Evolutionary conservation across 1,284 basidiomycete genomes (phyloP).

Genomic region (Trichosporon ovoides): DNA sequence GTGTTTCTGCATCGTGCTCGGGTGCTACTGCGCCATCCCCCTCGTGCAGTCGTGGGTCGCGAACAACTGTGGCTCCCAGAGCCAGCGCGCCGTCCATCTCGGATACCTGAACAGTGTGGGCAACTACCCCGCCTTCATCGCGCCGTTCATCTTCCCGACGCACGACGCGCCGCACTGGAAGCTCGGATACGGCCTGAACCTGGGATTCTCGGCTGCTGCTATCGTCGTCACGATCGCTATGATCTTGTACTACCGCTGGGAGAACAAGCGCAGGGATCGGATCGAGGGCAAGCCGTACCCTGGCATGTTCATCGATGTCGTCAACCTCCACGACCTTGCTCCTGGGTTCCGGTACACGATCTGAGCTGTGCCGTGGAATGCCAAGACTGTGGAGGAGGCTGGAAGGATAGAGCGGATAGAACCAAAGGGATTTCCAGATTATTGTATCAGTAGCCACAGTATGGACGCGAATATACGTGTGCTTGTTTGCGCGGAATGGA

Average conservation of each 20-base stretch:
- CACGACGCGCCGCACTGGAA: not conserved
- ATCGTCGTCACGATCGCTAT: not conserved
- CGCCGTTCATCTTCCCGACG: conserved; percentile 1
- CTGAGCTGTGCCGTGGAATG: too few relatives aligned
- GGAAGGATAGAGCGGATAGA: too few relatives aligned
- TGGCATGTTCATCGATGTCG: not conserved
- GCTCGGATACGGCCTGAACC: conserved; percentile 1
- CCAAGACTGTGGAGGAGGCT: too few relatives aligned
- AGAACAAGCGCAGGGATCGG: not conserved
- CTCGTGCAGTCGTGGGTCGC: conserved; percentile 3
- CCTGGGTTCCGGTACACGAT: conserved; percentile 1
- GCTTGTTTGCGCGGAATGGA: too few relatives aligned
- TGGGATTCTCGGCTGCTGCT: not conserved
- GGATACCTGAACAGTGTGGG: conserved; percentile 37
- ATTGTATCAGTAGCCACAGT: too few relatives aligned
- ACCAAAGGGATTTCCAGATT: too few relatives aligned
- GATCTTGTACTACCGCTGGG: not conserved
- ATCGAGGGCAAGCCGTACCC: not conserved
- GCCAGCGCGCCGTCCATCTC: conserved; percentile 47
- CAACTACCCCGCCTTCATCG: conserved; percentile 1
- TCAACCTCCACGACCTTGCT: not conserved
- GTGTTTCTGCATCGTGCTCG: conserved; percentile 23
- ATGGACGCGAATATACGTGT: too few relatives aligned
- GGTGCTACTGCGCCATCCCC: not conserved
- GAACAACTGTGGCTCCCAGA: conserved; percentile 28